Percentiles rank a stretch among this genome's conserved stretches.
These are phyloP conservation scores for Tetrastigma voinierianum DNA, from an alignment of 164 flowering plant species.

Conservation along the genomic window DNA sequence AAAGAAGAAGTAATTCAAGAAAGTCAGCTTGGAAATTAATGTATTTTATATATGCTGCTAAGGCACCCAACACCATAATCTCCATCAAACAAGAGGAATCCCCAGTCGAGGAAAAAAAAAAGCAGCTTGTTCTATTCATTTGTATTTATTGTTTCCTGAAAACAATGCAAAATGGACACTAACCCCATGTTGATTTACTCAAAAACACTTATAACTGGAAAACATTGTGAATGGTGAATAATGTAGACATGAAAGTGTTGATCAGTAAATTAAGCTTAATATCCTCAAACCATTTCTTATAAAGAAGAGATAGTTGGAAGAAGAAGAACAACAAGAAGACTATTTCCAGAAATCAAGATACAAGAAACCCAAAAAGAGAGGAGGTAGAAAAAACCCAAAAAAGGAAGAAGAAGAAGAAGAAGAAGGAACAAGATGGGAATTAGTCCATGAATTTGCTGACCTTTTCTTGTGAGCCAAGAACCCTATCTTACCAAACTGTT, in stretches of 20 bases:
- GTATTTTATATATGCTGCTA: not conserved
- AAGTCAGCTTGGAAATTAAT: conserved; percentile 7
- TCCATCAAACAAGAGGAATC: conserved; percentile 7
- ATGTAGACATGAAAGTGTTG: not conserved
- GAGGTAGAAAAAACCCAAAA: not conserved
- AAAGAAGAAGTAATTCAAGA: not conserved
- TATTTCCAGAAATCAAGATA: conserved; percentile 21
- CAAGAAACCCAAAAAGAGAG: not conserved
- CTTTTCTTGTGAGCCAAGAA: conserved; percentile 16
- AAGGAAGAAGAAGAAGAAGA: conserved; percentile 6
- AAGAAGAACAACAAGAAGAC: conserved; percentile 16
- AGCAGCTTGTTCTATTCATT: not conserved
- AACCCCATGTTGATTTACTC: conserved; percentile 3
- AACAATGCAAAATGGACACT: conserved; percentile 12
- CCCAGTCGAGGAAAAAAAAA: not conserved
- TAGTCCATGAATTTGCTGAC: conserved; percentile 37
- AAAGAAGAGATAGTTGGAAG: conserved; percentile 11
- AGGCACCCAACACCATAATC: not conserved
- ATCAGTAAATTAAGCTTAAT: conserved; percentile 3
- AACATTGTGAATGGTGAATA: not conserved
- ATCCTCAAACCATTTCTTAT: conserved; percentile 27
- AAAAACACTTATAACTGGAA: not conserved
- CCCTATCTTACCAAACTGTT: not conserved
- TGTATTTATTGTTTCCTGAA: conserved; percentile 11
- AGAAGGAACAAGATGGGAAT: conserved; percentile 8